phyloP scores from a whole-genome alignment of 2,329 filamentous ascomycete genomes.

The Westerdykella aurantiaca region DNA sequence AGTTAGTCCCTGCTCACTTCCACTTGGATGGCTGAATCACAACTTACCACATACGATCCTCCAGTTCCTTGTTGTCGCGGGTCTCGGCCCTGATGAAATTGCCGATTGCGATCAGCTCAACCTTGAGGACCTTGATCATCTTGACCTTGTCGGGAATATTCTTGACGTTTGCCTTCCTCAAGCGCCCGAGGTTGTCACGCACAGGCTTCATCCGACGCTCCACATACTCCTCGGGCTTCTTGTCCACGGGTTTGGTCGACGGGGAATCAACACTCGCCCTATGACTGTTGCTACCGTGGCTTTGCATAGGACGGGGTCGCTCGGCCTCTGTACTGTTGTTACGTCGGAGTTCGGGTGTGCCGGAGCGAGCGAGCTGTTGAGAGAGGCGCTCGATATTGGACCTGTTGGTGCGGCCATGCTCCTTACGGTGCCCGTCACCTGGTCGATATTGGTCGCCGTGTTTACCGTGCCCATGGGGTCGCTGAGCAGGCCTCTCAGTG shows the following conservation, averaged over 20 bases:
- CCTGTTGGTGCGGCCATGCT: conserved; percentile 34
- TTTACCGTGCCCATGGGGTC: conserved; percentile 33
- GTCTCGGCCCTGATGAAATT: conserved; percentile 53
- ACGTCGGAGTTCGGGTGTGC: conserved; percentile 42
- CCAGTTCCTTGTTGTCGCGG: conserved; percentile 41
- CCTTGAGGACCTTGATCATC: conserved; percentile 56
- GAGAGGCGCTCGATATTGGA: conserved; percentile 36
- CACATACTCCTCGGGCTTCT: conserved; percentile 44
- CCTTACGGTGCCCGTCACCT: conserved; percentile 27
- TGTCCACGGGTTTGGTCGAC: conserved; percentile 11
- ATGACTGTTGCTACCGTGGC: conserved; percentile 18
- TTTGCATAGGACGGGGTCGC: conserved; percentile 42
- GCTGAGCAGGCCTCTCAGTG: conserved; percentile 33
- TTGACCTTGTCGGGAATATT: conserved; percentile 58
- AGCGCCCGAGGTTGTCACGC: conserved; percentile 53
- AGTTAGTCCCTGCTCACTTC: conserved; percentile 14
- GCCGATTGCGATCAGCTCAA: conserved; percentile 57
- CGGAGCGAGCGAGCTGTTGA: conserved; percentile 30
- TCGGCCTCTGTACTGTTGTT: conserved; percentile 47
- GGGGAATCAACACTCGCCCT: conserved; percentile 24
- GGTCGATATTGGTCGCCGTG: conserved; percentile 34
- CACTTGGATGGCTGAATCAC: neutral
- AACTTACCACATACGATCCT: conserved; percentile 50
- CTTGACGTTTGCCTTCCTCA: conserved; percentile 57
- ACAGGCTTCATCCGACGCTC: conserved; percentile 54